Evolutionary conservation across 495 filamentous ascomycete genomes (phyloP).

Genomic region (Platismatia glauca): DNA sequence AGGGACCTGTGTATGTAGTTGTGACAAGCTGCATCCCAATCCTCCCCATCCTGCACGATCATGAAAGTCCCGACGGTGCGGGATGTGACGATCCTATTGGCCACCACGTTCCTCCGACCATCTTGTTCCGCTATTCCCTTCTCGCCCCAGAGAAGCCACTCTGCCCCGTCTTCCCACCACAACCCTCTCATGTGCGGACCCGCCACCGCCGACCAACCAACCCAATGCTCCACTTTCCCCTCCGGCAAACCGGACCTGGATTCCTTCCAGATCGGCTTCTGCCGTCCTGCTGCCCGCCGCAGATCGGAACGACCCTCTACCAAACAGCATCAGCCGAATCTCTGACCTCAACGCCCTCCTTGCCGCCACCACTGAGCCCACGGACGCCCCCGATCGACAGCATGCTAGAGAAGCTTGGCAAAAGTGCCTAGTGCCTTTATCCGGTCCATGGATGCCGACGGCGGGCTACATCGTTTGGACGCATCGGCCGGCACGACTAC

Average conservation of each 20-base stretch:
- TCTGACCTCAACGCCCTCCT: not conserved
- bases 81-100: not conserved
- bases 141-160: not conserved
- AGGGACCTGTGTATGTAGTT: no score
- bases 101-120: not conserved
- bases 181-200: not conserved
- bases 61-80: not conserved
- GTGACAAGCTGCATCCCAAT: no score
- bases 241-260: not conserved
- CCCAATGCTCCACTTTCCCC: not conserved
- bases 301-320: not conserved
- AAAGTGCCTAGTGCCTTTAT: no score
- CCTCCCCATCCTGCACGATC: not conserved
- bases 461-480: no score
- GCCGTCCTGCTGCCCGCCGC: not conserved
- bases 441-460: no score
- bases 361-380: not conserved
- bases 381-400: not conserved
- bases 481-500: no score
- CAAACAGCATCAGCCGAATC: not conserved
- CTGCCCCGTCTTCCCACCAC: not conserved
- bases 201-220: not conserved
- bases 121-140: not conserved
- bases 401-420: no score
- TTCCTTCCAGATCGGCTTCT: not conserved